phyloP scores from a whole-genome alignment of 306 rosid species.

The Cucumis cinereus region DNA sequence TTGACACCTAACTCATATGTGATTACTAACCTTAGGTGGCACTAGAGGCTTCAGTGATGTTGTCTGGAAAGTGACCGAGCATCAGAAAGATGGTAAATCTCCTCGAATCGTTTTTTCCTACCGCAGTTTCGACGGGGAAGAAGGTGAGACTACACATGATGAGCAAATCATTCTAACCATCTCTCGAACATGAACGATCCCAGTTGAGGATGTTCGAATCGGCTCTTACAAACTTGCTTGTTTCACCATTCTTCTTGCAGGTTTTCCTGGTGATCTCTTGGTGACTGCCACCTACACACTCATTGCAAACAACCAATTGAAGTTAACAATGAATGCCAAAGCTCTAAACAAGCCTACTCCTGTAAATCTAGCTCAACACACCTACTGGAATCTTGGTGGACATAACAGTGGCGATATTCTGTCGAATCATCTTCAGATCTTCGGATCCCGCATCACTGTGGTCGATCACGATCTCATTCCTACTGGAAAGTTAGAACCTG shows the following conservation, averaged over 20 bases:
- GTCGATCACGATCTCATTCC: slow-evolving; percentile 57
- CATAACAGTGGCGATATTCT: slow-evolving; percentile 69
- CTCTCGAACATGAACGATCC: neutral
- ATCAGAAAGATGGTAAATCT: slow-evolving; percentile 26
- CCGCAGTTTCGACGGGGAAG: slow-evolving; percentile 65
- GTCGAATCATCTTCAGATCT: slow-evolving; percentile 40
- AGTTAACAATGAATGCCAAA: slow-evolving; percentile 44
- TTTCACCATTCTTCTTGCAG: slow-evolving; percentile 20
- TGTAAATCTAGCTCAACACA: slow-evolving; percentile 65
- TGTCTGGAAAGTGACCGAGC: slow-evolving; percentile 49
- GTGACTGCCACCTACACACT: slow-evolving; percentile 48
- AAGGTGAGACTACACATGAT: slow-evolving; percentile 31
- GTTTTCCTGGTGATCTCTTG: slow-evolving; percentile 78
- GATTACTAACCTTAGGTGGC: slow-evolving; percentile 37
- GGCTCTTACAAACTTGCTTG: neutral
- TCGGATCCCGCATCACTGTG: slow-evolving; percentile 48
- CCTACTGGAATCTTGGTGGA: slow-evolving; percentile 78
- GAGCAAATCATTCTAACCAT: neutral
- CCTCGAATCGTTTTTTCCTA: slow-evolving; percentile 56
- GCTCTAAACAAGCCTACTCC: slow-evolving; percentile 83
- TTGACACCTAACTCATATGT: neutral
- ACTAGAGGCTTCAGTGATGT: slow-evolving; percentile 67
- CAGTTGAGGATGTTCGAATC: neutral
- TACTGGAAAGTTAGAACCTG: slow-evolving; percentile 47
- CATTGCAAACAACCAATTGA: slow-evolving; percentile 25